Conservation (phyloP, 2,329 filamentous ascomycete species). For the Fusarium guadeloupense region DNA sequence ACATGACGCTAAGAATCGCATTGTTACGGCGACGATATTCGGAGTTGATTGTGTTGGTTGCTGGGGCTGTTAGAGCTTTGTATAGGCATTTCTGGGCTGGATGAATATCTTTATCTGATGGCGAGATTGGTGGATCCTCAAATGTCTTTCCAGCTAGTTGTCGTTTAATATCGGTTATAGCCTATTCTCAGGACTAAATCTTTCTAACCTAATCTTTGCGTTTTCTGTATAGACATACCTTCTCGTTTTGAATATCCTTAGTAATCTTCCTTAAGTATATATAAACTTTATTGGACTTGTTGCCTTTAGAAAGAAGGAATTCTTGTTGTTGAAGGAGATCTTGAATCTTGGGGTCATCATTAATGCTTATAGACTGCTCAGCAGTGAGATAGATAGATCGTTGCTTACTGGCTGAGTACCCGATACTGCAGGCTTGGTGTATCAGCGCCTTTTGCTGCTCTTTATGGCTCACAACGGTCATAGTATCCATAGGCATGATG, state of each 20-base stretch:
- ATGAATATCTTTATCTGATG: not conserved
- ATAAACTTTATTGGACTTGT: not conserved
- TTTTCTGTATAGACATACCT: not conserved
- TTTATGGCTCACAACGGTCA: not conserved
- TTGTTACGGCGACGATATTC: not conserved
- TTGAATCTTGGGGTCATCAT: slow-evolving; percentile 2
- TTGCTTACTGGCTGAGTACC: slow-evolving; percentile 24
- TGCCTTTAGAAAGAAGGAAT: not conserved
- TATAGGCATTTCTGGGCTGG: not conserved
- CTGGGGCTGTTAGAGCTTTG: not conserved
- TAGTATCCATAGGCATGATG: not conserved
- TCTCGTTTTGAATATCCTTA: slow-evolving; percentile 3
- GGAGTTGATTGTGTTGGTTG: not conserved
- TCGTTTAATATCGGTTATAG: slow-evolving; percentile 31
- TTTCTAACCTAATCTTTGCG: slow-evolving; percentile 26
- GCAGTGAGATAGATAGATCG: slow-evolving; percentile 25
- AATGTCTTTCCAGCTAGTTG: slow-evolving; percentile 33
- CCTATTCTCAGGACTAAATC: slow-evolving; percentile 27
- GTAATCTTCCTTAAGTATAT: not conserved
- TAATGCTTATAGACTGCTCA: slow-evolving; percentile 20
- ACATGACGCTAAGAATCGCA: not conserved
- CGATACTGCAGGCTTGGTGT: slow-evolving; percentile 28
- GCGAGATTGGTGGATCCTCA: slow-evolving; percentile 6
- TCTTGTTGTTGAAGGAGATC: not conserved
- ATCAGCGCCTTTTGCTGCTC: slow-evolving; percentile 28